Conservation (phyloP, 2,329 filamentous ascomycete species). For the Fusarium veterinarium region DNA sequence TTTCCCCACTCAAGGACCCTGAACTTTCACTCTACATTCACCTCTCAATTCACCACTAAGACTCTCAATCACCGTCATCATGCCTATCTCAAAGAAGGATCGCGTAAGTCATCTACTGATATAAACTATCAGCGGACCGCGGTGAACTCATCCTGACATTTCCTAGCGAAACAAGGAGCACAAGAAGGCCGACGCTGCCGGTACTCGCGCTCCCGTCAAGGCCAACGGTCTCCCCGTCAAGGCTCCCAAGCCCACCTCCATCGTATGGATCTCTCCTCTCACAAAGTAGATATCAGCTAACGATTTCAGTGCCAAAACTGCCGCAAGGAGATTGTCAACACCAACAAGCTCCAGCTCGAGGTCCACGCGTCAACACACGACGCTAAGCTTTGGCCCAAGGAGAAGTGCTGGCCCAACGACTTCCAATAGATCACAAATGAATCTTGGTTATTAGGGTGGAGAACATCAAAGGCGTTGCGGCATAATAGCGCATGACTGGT, state of each 20-base stretch:
- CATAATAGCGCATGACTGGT: neutral
- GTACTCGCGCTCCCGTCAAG: conserved; percentile 65
- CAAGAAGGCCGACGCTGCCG: conserved; percentile 65
- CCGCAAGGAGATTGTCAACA: conserved; percentile 63
- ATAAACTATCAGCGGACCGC: too few species aligned
- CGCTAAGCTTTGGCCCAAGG: conserved; percentile 63
- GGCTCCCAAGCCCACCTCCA: conserved; percentile 57
- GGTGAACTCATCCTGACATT: neutral
- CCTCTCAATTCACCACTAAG: neutral
- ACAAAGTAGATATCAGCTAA: neutral
- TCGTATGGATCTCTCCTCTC: conserved; percentile 19
- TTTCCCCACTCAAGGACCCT: conserved; percentile 13
- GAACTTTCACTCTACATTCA: neutral
- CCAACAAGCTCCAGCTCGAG: conserved; percentile 62
- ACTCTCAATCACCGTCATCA: conserved; percentile 3
- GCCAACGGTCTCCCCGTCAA: conserved; percentile 67
- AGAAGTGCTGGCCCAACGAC: conserved; percentile 68
- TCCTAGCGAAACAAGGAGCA: conserved; percentile 63
- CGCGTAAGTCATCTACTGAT: conserved; percentile 11
- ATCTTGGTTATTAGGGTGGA: too few species aligned
- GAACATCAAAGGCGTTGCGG: too few species aligned
- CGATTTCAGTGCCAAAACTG: conserved; percentile 59
- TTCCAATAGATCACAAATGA: conserved; percentile 44
- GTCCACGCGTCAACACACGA: conserved; percentile 65
- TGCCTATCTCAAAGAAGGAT: conserved; percentile 49